These are phyloP conservation scores for Globisporangium parvum DNA, from an alignment of 352 stramenopile genomes.

Conservation along the genomic window DNA sequence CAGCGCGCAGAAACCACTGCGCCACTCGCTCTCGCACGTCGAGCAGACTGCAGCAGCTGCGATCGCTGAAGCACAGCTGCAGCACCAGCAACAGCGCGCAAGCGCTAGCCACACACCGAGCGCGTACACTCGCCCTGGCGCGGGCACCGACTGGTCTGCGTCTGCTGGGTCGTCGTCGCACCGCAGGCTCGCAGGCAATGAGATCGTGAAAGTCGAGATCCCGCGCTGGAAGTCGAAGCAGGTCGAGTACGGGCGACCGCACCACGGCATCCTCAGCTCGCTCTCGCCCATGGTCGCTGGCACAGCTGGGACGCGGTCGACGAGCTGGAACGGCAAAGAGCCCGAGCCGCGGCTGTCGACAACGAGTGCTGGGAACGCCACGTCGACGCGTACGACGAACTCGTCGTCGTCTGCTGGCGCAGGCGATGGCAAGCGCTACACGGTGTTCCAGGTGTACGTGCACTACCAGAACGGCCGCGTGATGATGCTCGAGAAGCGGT, in stretches of 20 bases:
- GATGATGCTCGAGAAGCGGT: conserved; percentile 66
- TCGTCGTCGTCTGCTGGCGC: conserved; percentile 5
- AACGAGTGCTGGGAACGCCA: conserved; percentile 5
- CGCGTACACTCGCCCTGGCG: conserved; percentile 3
- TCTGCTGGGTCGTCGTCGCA: conserved; percentile 10
- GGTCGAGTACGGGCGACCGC: conserved; percentile 24
- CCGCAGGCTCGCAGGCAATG: conserved; percentile 21
- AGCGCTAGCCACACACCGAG: neutral
- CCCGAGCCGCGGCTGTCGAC: conserved; percentile 15
- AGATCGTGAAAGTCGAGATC: conserved; percentile 73
- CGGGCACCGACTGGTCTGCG: conserved; percentile 4
- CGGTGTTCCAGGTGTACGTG: conserved; percentile 73
- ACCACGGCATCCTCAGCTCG: conserved; percentile 23
- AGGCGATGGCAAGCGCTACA: conserved; percentile 56
- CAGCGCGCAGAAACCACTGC: conserved; percentile 27
- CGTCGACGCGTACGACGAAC: neutral
- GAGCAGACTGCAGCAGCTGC: conserved; percentile 11
- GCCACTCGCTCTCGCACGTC: conserved; percentile 48
- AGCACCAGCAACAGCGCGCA: conserved; percentile 2
- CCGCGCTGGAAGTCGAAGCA: conserved; percentile 60
- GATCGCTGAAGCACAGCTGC: neutral
- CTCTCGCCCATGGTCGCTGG: conserved; percentile 20
- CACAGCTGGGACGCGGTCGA: conserved; percentile 19
- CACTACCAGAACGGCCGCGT: conserved; percentile 65
- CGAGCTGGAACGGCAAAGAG: conserved; percentile 54